phyloP scores from a whole-genome alignment of 495 filamentous ascomycete species.

The Talaromyces ruber region DNA sequence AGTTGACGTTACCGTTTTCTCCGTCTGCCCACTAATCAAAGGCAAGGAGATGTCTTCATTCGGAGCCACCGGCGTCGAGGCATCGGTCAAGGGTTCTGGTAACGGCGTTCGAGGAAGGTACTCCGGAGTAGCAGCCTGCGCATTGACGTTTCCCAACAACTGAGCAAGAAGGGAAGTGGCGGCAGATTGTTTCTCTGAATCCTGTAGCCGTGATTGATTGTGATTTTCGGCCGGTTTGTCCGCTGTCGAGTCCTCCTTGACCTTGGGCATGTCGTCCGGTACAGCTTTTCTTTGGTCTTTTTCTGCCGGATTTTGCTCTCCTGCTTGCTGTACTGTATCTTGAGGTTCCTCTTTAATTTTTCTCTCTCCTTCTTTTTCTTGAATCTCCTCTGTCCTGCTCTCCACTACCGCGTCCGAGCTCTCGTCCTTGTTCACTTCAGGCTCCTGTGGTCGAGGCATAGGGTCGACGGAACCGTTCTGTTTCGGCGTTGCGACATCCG shows the following conservation, averaged over 20 bases:
- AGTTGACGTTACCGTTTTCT: not conserved
- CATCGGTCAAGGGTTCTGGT: slow-evolving; percentile 7
- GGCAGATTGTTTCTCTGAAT: slow-evolving; percentile 24
- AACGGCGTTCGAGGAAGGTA: slow-evolving; percentile 3
- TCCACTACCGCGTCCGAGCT: not conserved
- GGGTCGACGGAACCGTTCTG: not conserved
- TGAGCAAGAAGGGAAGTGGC: slow-evolving; percentile 38
- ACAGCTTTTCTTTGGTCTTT: not conserved
- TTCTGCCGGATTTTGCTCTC: not conserved
- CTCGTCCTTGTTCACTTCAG: not conserved
- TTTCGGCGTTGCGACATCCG: not conserved
- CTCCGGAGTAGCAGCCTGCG: slow-evolving; percentile 9
- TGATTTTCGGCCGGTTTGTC: not conserved
- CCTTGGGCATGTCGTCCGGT: not conserved
- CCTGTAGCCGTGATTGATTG: not conserved
- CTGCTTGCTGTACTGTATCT: not conserved
- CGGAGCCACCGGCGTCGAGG: slow-evolving; percentile 1
- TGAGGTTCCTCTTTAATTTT: not conserved
- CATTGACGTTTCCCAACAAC: slow-evolving; percentile 26
- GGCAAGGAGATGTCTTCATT: not conserved
- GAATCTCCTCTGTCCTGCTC: not conserved
- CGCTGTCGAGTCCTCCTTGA: not conserved
- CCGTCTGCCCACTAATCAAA: not conserved
- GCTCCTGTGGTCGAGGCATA: not conserved
- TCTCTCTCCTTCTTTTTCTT: not conserved